phyloP scores from a whole-genome alignment of 768 basidiomycete genomes.

The Fibroporia radiculosa region DNA sequence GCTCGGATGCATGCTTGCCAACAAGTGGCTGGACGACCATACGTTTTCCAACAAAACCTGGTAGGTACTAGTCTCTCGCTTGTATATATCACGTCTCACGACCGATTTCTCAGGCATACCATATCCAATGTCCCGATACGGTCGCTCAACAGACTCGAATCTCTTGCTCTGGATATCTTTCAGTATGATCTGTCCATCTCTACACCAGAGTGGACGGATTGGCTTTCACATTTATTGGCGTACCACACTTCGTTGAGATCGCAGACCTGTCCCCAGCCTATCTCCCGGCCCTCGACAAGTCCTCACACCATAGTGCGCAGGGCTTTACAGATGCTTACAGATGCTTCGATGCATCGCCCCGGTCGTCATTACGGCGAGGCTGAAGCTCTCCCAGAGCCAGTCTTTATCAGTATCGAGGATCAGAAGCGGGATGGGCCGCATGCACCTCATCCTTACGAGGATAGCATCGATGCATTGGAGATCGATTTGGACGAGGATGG shows the following conservation, averaged over 20 bases:
- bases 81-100: not conserved
- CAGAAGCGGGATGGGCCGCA: slow-evolving; percentile 46
- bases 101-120: slow-evolving; percentile 48
- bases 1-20: slow-evolving; percentile 78
- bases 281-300: slow-evolving; percentile 67
- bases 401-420: slow-evolving; percentile 68
- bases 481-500: slow-evolving; percentile 82
- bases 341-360: slow-evolving; percentile 31
- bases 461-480: slow-evolving; percentile 42
- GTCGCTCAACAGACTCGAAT: slow-evolving; percentile 63
- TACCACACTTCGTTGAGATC: slow-evolving; percentile 61
- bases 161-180: slow-evolving; percentile 63
- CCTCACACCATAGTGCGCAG: slow-evolving; percentile 63
- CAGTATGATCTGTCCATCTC: slow-evolving; percentile 64
- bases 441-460: slow-evolving; percentile 27
- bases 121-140: slow-evolving; percentile 72
- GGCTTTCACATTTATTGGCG: slow-evolving; percentile 58
- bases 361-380: slow-evolving; percentile 10
- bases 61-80: slow-evolving; percentile 31
- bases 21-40: slow-evolving; percentile 86
- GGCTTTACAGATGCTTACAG: slow-evolving; percentile 61
- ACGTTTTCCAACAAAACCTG: slow-evolving; percentile 88
- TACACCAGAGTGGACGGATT: slow-evolving; percentile 55
- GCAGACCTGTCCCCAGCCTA: slow-evolving; percentile 59
- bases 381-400: slow-evolving; percentile 42